phyloP scores from a whole-genome alignment of 108 stramenopile species.

The Chaetoceros tenuissimus region DNA sequence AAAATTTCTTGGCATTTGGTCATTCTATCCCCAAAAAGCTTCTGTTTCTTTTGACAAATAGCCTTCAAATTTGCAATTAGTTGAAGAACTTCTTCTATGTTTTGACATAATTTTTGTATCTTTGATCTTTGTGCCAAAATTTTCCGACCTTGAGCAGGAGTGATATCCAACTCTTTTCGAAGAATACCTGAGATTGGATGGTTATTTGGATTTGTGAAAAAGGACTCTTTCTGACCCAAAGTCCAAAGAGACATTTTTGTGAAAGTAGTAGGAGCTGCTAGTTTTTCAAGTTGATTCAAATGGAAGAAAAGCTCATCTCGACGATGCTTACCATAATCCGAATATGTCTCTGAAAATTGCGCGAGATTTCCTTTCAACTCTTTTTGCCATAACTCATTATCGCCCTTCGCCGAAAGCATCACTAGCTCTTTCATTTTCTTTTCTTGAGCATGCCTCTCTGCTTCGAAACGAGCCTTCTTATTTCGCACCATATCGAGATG shows the following conservation, averaged over 20 bases:
- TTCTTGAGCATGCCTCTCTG: conserved; percentile 29
- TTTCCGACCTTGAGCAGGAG: conserved; percentile 46
- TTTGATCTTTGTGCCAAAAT: conserved; percentile 61
- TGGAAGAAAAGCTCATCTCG: conserved; percentile 78
- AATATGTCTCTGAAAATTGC: conserved; percentile 71
- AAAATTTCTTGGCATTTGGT: conserved; percentile 64
- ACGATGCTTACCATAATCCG: conserved; percentile 73
- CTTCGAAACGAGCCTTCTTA: conserved; percentile 24
- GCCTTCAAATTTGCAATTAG: conserved; percentile 42
- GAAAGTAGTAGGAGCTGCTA: conserved; percentile 71
- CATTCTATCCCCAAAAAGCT: conserved; percentile 70
- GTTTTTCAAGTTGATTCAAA: conserved; percentile 66
- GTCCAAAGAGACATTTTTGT: conserved; percentile 89
- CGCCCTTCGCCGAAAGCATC: conserved; percentile 21
- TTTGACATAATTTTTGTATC: conserved; percentile 51
- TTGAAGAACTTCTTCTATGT: conserved; percentile 35
- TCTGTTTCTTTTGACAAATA: conserved; percentile 59
- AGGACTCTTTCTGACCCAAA: conserved; percentile 55
- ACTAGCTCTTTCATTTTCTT: conserved; percentile 11
- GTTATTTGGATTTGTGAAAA: conserved; percentile 47
- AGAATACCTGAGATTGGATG: conserved; percentile 75
- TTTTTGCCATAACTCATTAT: conserved; percentile 8
- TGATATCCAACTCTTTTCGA: conserved; percentile 61
- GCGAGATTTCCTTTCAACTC: conserved; percentile 23
- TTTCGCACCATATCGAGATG: conserved; percentile 48